A percentile compares a stretch with the other conserved stretches of the same genome.
Evolutionary conservation across 2,329 filamentous ascomycete genomes (phyloP).

Genomic region (Mycosphaerella sp.): DNA sequence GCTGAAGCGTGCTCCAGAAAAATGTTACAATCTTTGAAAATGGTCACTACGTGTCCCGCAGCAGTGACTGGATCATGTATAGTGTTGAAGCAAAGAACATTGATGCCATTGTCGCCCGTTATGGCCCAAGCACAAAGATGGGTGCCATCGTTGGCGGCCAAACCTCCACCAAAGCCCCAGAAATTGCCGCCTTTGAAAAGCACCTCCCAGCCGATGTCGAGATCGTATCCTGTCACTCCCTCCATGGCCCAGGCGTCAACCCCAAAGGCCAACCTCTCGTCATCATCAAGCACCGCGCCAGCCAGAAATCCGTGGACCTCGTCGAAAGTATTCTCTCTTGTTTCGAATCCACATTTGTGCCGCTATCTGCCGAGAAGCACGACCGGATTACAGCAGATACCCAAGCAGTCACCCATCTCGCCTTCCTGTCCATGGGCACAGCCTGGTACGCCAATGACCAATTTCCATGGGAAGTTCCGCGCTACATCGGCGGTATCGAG

Average conservation of each 20-base stretch:
- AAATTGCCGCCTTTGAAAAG: slow-evolving; percentile 87
- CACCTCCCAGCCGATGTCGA: slow-evolving; percentile 83
- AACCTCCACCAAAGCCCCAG: slow-evolving; percentile 95
- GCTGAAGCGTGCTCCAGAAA: slow-evolving; percentile 56
- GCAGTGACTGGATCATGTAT: slow-evolving; percentile 98
- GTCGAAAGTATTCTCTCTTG: slow-evolving; percentile 78
- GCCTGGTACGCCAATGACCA: slow-evolving; percentile 94
- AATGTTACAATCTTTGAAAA: slow-evolving; percentile 80
- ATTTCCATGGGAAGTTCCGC: slow-evolving; percentile 94
- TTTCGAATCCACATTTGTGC: slow-evolving; percentile 77
- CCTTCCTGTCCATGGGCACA: slow-evolving; percentile 93
- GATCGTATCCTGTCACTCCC: slow-evolving; percentile 92
- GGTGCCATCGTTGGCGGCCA: slow-evolving; percentile 95
- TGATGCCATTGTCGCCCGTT: slow-evolving; percentile 76
- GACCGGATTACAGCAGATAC: slow-evolving; percentile 98
- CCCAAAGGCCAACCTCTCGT: slow-evolving; percentile 85
- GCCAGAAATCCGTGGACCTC: slow-evolving; percentile 66
- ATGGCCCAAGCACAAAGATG: slow-evolving; percentile 90
- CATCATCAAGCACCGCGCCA: slow-evolving; percentile 86
- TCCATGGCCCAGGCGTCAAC: slow-evolving; percentile 89
- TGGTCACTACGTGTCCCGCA: slow-evolving; percentile 90
- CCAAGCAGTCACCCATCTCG: slow-evolving; percentile 94
- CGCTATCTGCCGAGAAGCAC: slow-evolving; percentile 79
- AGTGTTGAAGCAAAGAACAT: slow-evolving; percentile 93
- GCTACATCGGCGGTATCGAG: slow-evolving; percentile 94